Percentiles rank a stretch among this genome's conserved stretches.
Evolutionary conservation across 768 basidiomycete species (phyloP).

Genomic region (Russula emetica): DNA sequence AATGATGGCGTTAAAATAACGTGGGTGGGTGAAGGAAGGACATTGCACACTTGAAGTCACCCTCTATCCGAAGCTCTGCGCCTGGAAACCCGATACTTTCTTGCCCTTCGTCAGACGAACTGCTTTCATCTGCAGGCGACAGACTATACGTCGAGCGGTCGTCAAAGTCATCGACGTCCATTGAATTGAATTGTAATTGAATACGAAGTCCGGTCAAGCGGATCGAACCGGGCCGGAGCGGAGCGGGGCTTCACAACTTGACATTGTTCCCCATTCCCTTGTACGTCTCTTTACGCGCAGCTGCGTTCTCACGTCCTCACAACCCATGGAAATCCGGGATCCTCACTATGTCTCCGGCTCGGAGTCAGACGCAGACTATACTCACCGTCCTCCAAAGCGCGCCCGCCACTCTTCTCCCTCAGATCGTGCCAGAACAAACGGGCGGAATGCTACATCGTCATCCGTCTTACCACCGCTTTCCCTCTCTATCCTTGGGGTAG

Average conservation of each 20-base stretch:
- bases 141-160: slow-evolving; percentile 15
- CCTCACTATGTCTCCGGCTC: slow-evolving; percentile 30
- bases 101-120: slow-evolving; percentile 14
- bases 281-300: slow-evolving; percentile 1
- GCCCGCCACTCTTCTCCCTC: slow-evolving; percentile 37
- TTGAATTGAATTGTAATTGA: not conserved
- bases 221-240: not conserved
- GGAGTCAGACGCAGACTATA: slow-evolving; percentile 30
- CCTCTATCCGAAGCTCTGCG: slow-evolving; percentile 43
- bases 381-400: slow-evolving; percentile 38
- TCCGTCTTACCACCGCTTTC: slow-evolving; percentile 57
- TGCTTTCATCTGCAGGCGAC: slow-evolving; percentile 8
- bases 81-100: slow-evolving; percentile 5
- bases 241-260: not conserved
- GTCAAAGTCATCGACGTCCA: slow-evolving; percentile 11
- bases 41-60: slow-evolving; percentile 47
- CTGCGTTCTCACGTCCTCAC: not conserved
- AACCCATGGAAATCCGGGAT: slow-evolving; percentile 31
- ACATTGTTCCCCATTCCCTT: not conserved
- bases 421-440: slow-evolving; percentile 31
- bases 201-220: not conserved
- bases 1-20: not conserved
- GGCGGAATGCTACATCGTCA: slow-evolving; percentile 31
- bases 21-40: not conserved
- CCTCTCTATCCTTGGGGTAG: slow-evolving; percentile 79